Conservation (phyloP, 2,329 filamentous ascomycete genomes). For the Lachnellula arida region DNA sequence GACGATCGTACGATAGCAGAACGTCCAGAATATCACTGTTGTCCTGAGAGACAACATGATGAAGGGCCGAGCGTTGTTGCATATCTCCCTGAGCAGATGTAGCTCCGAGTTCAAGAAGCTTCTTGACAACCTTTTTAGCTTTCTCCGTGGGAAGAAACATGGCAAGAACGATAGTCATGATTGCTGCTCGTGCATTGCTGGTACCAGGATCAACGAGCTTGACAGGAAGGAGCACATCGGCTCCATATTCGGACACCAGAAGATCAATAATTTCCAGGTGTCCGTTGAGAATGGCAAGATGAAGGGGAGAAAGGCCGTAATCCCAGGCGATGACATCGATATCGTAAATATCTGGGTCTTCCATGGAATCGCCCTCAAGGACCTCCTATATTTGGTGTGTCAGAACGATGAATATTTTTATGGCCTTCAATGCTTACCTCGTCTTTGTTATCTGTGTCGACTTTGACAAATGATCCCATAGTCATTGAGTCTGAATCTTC, state of each 20-base stretch:
- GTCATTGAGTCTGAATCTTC: slow-evolving; percentile 43
- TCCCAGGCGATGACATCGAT: slow-evolving; percentile 80
- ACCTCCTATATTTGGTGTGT: slow-evolving; percentile 39
- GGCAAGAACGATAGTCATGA: slow-evolving; percentile 67
- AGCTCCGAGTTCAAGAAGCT: slow-evolving; percentile 65
- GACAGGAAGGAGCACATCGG: slow-evolving; percentile 70
- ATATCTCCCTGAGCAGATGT: slow-evolving; percentile 69
- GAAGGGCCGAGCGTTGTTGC: slow-evolving; percentile 59
- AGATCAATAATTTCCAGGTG: slow-evolving; percentile 64
- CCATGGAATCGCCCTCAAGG: slow-evolving; percentile 50
- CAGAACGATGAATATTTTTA: background rate
- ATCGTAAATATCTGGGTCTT: slow-evolving; percentile 75
- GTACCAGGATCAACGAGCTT: slow-evolving; percentile 41
- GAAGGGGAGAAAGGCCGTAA: slow-evolving; percentile 65
- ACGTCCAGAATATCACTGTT: slow-evolving; percentile 45
- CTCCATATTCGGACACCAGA: slow-evolving; percentile 70
- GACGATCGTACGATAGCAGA: slow-evolving; percentile 52
- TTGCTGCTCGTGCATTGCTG: slow-evolving; percentile 48
- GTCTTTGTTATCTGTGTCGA: slow-evolving; percentile 46
- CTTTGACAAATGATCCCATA: slow-evolving; percentile 72
- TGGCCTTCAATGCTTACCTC: slow-evolving; percentile 29
- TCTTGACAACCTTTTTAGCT: slow-evolving; percentile 59
- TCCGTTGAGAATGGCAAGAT: slow-evolving; percentile 72
- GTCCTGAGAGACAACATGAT: slow-evolving; percentile 54
- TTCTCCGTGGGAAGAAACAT: slow-evolving; percentile 58